phyloP scores from a whole-genome alignment of 805 yeast species.

The Maudiozyma serrabonitensis region DNA sequence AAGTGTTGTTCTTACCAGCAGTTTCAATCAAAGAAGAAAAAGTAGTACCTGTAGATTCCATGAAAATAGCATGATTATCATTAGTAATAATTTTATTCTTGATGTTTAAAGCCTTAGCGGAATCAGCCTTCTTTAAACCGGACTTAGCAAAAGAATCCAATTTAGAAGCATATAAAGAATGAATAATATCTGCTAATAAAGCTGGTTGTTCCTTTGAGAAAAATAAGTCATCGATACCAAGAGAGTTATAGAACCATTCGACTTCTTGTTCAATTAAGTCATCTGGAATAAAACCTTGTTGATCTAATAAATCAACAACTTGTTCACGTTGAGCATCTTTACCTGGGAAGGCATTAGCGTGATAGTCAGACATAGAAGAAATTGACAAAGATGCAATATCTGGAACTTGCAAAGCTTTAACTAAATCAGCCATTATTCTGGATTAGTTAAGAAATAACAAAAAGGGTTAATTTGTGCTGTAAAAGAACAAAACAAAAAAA shows the following conservation, averaged over 20 bases:
- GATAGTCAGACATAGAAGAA: slow-evolving; percentile 53
- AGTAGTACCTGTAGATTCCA: slow-evolving; percentile 45
- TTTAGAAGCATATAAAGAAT: slow-evolving; percentile 85
- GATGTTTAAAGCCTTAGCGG: slow-evolving; percentile 38
- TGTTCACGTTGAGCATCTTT: slow-evolving; percentile 70
- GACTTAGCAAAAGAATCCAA: slow-evolving; percentile 74
- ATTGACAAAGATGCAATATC: slow-evolving; percentile 35
- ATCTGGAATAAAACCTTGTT: slow-evolving; percentile 84
- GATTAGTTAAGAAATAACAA: background rate
- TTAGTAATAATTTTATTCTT: slow-evolving; percentile 65
- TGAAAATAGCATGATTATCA: slow-evolving; percentile 82
- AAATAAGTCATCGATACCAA: slow-evolving; percentile 88
- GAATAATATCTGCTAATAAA: slow-evolving; percentile 74
- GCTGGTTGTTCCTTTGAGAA: slow-evolving; percentile 78
- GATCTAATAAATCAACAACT: slow-evolving; percentile 74
- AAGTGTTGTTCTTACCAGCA: background rate
- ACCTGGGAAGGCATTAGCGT: slow-evolving; percentile 65
- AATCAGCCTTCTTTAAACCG: slow-evolving; percentile 28
- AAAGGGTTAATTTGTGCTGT: too few relatives aligned
- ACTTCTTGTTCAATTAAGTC: slow-evolving; percentile 76
- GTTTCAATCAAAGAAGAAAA: background rate
- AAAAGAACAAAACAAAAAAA: background rate
- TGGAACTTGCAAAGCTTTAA: slow-evolving; percentile 7
- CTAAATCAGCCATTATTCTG: background rate
- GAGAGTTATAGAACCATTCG: slow-evolving; percentile 74